Percentiles rank a stretch among this genome's conserved stretches.
Evolutionary conservation across 2,329 filamentous ascomycete genomes (phyloP).

Genomic region (Apiospora kogelbergensis): DNA sequence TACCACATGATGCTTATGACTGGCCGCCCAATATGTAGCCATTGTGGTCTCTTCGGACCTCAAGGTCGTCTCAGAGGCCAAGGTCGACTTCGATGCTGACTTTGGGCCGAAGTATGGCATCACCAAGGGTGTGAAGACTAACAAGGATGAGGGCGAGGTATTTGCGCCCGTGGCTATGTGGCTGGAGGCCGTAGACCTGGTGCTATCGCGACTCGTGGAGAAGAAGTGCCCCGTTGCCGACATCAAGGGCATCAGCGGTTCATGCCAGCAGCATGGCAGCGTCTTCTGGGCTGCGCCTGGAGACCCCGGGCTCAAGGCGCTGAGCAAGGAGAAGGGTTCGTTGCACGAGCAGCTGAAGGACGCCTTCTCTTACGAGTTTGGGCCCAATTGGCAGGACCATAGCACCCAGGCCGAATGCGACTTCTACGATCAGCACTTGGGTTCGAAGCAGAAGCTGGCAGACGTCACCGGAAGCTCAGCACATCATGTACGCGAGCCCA

Average conservation of each 20-base stretch:
- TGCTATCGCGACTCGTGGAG: slow-evolving; percentile 70
- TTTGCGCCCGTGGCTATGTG: slow-evolving; percentile 92
- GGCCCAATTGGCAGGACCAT: slow-evolving; percentile 97
- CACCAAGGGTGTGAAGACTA: slow-evolving; percentile 83
- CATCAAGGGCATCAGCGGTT: slow-evolving; percentile 82
- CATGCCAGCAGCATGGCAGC: slow-evolving; percentile 96
- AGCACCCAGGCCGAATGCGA: slow-evolving; percentile 93
- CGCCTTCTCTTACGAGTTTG: slow-evolving; percentile 81
- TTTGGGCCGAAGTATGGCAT: slow-evolving; percentile 72
- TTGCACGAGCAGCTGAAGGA: slow-evolving; percentile 71
- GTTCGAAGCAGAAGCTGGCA: slow-evolving; percentile 67
- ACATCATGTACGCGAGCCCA: slow-evolving; percentile 73
- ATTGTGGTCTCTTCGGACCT: slow-evolving; percentile 84
- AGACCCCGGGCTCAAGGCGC: slow-evolving; percentile 57
- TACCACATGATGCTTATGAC: not conserved
- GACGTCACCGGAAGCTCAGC: slow-evolving; percentile 85
- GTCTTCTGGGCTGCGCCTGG: slow-evolving; percentile 85
- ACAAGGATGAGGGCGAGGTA: slow-evolving; percentile 81
- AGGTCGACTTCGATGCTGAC: slow-evolving; percentile 93
- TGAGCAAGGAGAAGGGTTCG: slow-evolving; percentile 56
- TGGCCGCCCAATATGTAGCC: slow-evolving; percentile 45
- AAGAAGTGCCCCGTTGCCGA: slow-evolving; percentile 70
- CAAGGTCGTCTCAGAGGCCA: slow-evolving; percentile 78
- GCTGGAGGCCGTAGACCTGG: slow-evolving; percentile 88
- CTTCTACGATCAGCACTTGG: slow-evolving; percentile 74